phyloP scores from a whole-genome alignment of 768 basidiomycete genomes.

The Leccinum aurantiacum region DNA sequence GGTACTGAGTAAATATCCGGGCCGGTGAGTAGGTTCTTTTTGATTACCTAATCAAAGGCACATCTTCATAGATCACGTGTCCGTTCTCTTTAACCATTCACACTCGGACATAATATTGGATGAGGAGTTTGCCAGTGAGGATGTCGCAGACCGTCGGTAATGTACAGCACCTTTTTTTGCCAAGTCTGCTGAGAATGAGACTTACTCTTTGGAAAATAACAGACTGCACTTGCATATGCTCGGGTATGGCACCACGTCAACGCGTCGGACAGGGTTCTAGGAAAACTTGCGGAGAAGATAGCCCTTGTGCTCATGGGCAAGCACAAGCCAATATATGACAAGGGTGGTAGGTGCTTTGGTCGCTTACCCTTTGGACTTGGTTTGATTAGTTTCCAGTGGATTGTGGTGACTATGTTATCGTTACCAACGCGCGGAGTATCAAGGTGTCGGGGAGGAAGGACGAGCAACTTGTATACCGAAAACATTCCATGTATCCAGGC shows the following conservation, averaged over 20 bases:
- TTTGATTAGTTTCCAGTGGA: conserved; percentile 59
- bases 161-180: conserved; percentile 40
- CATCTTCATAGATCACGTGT: background rate
- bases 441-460: conserved; percentile 89
- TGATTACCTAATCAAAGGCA: background rate
- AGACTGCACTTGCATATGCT: conserved; percentile 97
- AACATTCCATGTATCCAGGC: conserved; percentile 91
- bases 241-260: conserved; percentile 96
- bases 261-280: conserved; percentile 86
- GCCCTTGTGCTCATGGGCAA: conserved; percentile 98
- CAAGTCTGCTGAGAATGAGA: background rate
- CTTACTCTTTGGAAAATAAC: conserved; percentile 4
- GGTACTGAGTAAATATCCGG: too few species aligned
- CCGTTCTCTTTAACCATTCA: background rate
- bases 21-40: too few species aligned
- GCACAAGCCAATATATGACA: conserved; percentile 97
- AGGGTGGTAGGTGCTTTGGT: conserved; percentile 58
- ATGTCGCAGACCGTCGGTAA: conserved; percentile 88
- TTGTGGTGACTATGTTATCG: conserved; percentile 96
- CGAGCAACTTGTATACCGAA: conserved; percentile 82
- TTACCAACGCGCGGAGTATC: conserved; percentile 83
- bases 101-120: background rate
- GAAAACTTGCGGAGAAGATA: conserved; percentile 92
- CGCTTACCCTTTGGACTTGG: background rate
- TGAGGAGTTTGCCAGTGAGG: conserved; percentile 2